phyloP scores from a whole-genome alignment of 2,329 filamentous ascomycete genomes.

The Coniochaeta prunicola region DNA sequence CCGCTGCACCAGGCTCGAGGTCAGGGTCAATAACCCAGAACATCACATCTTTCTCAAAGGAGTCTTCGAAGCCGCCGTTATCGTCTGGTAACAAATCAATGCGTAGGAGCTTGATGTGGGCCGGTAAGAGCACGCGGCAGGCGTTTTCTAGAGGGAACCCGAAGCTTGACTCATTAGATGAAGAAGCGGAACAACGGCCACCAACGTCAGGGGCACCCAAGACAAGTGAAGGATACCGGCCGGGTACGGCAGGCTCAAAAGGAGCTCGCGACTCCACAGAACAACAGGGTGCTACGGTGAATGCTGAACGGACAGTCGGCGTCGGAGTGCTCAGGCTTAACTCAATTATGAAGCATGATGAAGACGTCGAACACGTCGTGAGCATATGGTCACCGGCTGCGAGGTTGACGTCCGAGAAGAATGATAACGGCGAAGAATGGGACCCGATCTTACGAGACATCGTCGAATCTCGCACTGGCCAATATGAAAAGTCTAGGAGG shows the following conservation, averaged over 20 bases:
- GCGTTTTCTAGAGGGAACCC: slow-evolving; percentile 44
- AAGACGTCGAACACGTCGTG: slow-evolving; percentile 68
- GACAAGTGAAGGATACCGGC: slow-evolving; percentile 41
- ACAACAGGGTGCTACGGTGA: slow-evolving; percentile 30
- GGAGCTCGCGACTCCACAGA: slow-evolving; percentile 28
- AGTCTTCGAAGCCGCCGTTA: slow-evolving; percentile 39
- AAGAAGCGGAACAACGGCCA: slow-evolving; percentile 33
- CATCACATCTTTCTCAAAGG: slow-evolving; percentile 23
- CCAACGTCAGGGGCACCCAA: slow-evolving; percentile 23
- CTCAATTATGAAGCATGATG: slow-evolving; percentile 60
- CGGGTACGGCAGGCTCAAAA: slow-evolving; percentile 50
- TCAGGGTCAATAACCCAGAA: slow-evolving; percentile 38
- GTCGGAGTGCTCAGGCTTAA: slow-evolving; percentile 74
- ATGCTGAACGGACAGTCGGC: slow-evolving; percentile 62
- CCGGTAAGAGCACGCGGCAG: slow-evolving; percentile 47
- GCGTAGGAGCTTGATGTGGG: slow-evolving; percentile 64
- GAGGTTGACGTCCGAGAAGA: slow-evolving; percentile 46
- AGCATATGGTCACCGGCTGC: slow-evolving; percentile 66
- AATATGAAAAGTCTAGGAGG: slow-evolving; percentile 64
- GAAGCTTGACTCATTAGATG: slow-evolving; percentile 51
- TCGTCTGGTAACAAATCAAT: slow-evolving; percentile 44
- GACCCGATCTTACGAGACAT: slow-evolving; percentile 66
- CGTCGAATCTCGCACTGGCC: slow-evolving; percentile 64
- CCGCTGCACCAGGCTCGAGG: slow-evolving; percentile 41
- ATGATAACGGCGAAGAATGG: slow-evolving; percentile 58